Percentiles rank a stretch among this genome's conserved stretches.
These are phyloP conservation scores for Pilatotrama ljubarskyi DNA, from an alignment of 768 basidiomycete genomes.

Conservation along the genomic window DNA sequence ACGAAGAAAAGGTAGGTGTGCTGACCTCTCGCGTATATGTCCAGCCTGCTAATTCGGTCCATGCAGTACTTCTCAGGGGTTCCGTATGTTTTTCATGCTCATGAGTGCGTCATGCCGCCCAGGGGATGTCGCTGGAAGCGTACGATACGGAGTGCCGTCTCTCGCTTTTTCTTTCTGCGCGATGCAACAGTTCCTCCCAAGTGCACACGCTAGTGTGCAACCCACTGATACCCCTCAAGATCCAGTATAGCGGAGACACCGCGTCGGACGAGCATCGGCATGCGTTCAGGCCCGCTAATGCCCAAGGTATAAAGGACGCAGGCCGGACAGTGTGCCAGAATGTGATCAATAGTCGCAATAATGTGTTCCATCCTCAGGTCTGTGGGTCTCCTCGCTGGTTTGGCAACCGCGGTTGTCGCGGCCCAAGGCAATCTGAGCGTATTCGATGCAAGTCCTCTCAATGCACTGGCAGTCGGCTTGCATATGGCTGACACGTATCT, in stretches of 20 bases:
- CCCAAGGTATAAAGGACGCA: background rate
- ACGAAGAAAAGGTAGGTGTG: constrained; percentile 10
- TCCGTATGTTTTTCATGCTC: background rate
- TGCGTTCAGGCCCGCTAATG: background rate
- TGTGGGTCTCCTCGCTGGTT: background rate
- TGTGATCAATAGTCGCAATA: background rate
- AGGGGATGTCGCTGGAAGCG: background rate
- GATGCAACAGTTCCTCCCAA: background rate
- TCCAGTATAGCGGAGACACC: background rate
- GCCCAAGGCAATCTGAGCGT: constrained; percentile 9
- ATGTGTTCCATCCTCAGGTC: background rate
- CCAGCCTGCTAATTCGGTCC: background rate
- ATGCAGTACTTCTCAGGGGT: background rate
- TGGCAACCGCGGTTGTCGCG: background rate
- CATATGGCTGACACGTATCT: background rate
- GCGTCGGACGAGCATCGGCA: background rate
- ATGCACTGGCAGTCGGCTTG: background rate
- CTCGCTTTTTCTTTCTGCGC: background rate
- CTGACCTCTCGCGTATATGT: background rate
- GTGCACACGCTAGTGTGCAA: background rate
- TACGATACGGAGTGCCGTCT: background rate
- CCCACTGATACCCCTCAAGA: background rate
- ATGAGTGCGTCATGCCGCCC: background rate
- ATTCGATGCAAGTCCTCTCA: constrained; percentile 12
- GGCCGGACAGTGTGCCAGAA: background rate